These are phyloP conservation scores for Pseudopyricularia javanii DNA, from an alignment of 2,329 filamentous ascomycete species.

Conservation along the genomic window DNA sequence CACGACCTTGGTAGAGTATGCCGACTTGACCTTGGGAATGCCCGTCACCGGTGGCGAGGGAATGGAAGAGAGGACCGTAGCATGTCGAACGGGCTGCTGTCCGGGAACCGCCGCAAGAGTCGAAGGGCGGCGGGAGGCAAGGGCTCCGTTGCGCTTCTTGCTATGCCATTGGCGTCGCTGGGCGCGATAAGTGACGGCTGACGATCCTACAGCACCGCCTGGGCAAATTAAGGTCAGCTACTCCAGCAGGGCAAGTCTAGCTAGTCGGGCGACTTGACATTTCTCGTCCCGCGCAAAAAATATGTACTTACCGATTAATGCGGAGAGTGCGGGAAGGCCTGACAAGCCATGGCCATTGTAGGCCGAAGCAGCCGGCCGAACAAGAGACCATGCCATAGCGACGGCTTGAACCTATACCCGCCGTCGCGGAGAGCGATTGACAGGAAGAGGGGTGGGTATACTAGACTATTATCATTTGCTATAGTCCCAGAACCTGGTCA, in stretches of 20 bases:
- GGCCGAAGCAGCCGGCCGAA: conserved; percentile 10
- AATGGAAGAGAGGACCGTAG: conserved; percentile 19
- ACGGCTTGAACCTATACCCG: neutral
- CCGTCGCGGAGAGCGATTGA: neutral
- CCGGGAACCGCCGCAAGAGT: conserved; percentile 8
- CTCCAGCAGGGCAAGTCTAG: neutral
- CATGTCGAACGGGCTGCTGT: conserved; percentile 25
- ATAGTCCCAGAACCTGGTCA: neutral
- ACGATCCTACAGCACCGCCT: neutral
- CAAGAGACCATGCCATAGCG: conserved; percentile 10
- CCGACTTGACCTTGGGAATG: conserved; percentile 6
- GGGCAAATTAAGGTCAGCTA: neutral
- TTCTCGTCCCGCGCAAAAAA: too few relatives aligned
- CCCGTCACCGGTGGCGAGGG: conserved; percentile 9
- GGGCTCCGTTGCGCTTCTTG: conserved; percentile 12
- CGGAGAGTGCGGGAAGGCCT: conserved; percentile 4
- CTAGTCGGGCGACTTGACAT: too few relatives aligned
- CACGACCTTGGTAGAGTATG: conserved; percentile 26
- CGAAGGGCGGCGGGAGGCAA: conserved; percentile 6
- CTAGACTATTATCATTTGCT: neutral
- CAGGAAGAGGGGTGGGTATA: neutral
- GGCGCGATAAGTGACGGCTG: neutral
- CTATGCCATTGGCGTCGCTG: conserved; percentile 22
- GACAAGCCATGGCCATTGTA: conserved; percentile 2
- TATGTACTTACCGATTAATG: conserved; percentile 10